phyloP scores from a whole-genome alignment of 2,329 filamentous ascomycete species.

The Chaetomium globosum region DNA sequence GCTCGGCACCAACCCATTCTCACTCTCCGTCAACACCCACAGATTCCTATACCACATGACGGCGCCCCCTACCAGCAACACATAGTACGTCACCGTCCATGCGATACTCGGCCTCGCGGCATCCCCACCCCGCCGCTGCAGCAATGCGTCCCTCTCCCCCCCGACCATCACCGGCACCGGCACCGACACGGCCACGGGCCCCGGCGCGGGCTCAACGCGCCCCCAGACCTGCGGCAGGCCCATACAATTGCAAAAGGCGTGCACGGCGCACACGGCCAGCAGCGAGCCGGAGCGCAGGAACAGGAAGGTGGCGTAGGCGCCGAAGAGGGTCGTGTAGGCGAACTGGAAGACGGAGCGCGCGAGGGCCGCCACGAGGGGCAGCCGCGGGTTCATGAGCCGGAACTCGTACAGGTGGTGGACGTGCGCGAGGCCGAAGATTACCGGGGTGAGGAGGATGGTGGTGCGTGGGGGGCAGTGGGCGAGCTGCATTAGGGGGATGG shows the following conservation, averaged over 20 bases:
- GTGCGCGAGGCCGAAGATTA: slow-evolving; percentile 92
- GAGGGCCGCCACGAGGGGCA: slow-evolving; percentile 64
- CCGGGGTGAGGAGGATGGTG: slow-evolving; percentile 79
- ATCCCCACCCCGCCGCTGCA: background rate
- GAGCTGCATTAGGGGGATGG: slow-evolving; percentile 79
- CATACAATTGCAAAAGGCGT: slow-evolving; percentile 90
- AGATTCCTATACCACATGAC: slow-evolving; percentile 70
- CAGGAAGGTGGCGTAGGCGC: slow-evolving; percentile 87
- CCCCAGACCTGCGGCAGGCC: slow-evolving; percentile 88
- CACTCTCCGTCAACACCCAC: slow-evolving; percentile 54
- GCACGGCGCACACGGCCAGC: slow-evolving; percentile 72
- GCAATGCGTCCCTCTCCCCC: slow-evolving; percentile 26
- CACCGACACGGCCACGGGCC: no score
- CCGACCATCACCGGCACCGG: slow-evolving; percentile 27
- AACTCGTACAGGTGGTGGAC: slow-evolving; percentile 97
- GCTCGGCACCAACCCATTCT: slow-evolving; percentile 32
- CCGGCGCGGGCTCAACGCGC: slow-evolving; percentile 57
- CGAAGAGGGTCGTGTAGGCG: slow-evolving; percentile 87
- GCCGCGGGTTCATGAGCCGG: slow-evolving; percentile 73
- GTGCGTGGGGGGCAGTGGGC: slow-evolving; percentile 59
- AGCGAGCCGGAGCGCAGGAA: slow-evolving; percentile 84
- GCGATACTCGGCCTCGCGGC: slow-evolving; percentile 27
- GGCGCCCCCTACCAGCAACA: slow-evolving; percentile 71
- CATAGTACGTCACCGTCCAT: slow-evolving; percentile 82
- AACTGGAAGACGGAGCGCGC: slow-evolving; percentile 81